phyloP scores from a whole-genome alignment of 495 filamentous ascomycete genomes.

The Talaromyces ruber region DNA sequence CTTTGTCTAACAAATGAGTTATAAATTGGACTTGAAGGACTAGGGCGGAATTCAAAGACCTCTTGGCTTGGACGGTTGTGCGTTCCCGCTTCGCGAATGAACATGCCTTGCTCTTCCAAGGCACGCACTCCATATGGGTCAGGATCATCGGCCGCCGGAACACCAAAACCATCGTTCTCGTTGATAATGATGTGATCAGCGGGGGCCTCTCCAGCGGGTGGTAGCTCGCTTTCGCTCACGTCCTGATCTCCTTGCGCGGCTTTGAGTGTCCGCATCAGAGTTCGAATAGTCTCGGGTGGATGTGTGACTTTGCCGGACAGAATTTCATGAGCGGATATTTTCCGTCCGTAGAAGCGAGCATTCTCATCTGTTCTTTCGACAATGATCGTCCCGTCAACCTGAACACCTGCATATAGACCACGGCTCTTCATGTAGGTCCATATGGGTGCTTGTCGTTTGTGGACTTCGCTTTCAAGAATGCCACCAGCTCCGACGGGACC shows the following conservation, averaged over 20 bases:
- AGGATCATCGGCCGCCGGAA: slow-evolving; percentile 65
- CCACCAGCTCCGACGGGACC: slow-evolving; percentile 74
- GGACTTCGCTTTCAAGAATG: slow-evolving; percentile 63
- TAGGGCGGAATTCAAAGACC: slow-evolving; percentile 73
- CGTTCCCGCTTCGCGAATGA: slow-evolving; percentile 79
- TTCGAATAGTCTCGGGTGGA: slow-evolving; percentile 52
- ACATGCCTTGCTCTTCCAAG: slow-evolving; percentile 72
- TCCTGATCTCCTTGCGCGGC: slow-evolving; percentile 72
- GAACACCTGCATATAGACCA: slow-evolving; percentile 74
- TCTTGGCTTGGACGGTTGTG: slow-evolving; percentile 57
- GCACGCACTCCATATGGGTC: slow-evolving; percentile 86
- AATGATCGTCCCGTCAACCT: slow-evolving; percentile 75
- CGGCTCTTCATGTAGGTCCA: slow-evolving; percentile 85
- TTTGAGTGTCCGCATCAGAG: slow-evolving; percentile 71
- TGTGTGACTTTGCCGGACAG: slow-evolving; percentile 68
- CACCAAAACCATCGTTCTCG: slow-evolving; percentile 49
- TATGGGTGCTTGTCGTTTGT: slow-evolving; percentile 63
- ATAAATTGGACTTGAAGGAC: slow-evolving; percentile 68
- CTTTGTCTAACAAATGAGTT: slow-evolving; percentile 59
- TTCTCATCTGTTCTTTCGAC: slow-evolving; percentile 85
- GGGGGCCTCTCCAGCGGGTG: slow-evolving; percentile 54
- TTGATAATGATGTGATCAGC: slow-evolving; percentile 59
- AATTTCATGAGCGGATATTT: slow-evolving; percentile 69
- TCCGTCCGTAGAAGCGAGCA: slow-evolving; percentile 72
- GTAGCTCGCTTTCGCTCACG: slow-evolving; percentile 51